Conservation (phyloP, 345 rosid genomes). For the Lepidium sativum region DNA sequence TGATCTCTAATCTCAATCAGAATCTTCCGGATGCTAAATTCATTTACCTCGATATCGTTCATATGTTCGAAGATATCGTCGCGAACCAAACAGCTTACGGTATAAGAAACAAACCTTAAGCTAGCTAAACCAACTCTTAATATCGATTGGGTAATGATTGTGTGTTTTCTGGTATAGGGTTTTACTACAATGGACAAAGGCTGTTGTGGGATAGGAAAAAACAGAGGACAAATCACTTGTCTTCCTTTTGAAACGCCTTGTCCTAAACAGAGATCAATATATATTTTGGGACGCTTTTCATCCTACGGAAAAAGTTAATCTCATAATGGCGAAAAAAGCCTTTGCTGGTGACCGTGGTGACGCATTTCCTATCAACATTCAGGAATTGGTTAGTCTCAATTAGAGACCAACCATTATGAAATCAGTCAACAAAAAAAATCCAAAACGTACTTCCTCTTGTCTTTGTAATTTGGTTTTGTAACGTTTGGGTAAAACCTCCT, state of each 20-base stretch:
- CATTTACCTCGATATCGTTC: conserved; percentile 50
- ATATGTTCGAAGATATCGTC: conserved; percentile 53
- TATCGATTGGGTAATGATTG: neutral
- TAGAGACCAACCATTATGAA: neutral
- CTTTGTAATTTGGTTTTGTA: neutral
- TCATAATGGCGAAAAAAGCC: conserved; percentile 63
- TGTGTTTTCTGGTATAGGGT: conserved; percentile 31
- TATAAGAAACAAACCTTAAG: conserved; percentile 14
- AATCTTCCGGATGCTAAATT: conserved; percentile 61
- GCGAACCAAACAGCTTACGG: conserved; percentile 48
- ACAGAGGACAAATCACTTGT: conserved; percentile 89
- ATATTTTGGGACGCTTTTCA: conserved; percentile 98
- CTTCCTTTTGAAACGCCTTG: conserved; percentile 92
- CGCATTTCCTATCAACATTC: conserved; percentile 68
- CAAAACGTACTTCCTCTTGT: neutral
- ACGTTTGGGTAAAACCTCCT: neutral
- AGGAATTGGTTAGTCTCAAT: conserved; percentile 52
- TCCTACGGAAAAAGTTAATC: conserved; percentile 83
- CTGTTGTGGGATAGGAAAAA: conserved; percentile 86
- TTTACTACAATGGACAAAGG: conserved; percentile 70
- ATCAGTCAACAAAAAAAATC: neutral
- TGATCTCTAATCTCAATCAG: conserved; percentile 55
- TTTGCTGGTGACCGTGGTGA: conserved; percentile 48
- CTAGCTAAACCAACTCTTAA: neutral
- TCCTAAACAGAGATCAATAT: conserved; percentile 48